A percentile compares a stretch with the other conserved stretches of the same genome.
Conservation (phyloP, 202 grass and related monocot species). For the Schoenoplectus tabernaemontani region DNA sequence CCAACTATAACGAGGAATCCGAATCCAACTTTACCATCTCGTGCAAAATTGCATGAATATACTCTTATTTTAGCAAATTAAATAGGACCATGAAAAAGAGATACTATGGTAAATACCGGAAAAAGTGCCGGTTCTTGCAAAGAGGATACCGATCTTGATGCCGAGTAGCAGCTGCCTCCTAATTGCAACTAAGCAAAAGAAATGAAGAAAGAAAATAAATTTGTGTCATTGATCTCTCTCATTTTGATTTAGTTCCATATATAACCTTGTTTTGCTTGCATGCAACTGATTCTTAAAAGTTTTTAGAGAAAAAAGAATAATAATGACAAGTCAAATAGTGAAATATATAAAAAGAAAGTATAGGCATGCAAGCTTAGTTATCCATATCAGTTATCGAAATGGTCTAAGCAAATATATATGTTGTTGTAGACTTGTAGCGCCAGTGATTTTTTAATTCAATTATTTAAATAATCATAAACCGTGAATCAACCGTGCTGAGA, state of each 20-base stretch:
- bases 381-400: neutral
- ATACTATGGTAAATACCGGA: neutral
- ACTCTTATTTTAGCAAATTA: neutral
- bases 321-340: neutral
- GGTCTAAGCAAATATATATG: neutral
- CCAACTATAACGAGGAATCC: neutral
- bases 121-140: slow-evolving; percentile 32
- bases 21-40: neutral
- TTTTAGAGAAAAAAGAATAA: neutral
- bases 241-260: neutral
- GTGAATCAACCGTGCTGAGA: slow-evolving; percentile 2
- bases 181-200: slow-evolving; percentile 19
- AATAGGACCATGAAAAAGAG: neutral
- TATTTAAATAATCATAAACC: too few species aligned
- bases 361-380: neutral
- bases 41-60: neutral
- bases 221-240: neutral
- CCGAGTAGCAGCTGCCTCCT: slow-evolving; percentile 5
- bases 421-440: too few species aligned
- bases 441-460: too few species aligned
- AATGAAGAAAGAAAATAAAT: neutral
- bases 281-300: neutral
- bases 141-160: slow-evolving; percentile 39
- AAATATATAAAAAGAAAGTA: neutral
- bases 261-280: neutral